Percentiles rank a stretch among this genome's conserved stretches.
Conservation (phyloP, 176 grass and related monocot species). For the Ensete ventricosum region DNA sequence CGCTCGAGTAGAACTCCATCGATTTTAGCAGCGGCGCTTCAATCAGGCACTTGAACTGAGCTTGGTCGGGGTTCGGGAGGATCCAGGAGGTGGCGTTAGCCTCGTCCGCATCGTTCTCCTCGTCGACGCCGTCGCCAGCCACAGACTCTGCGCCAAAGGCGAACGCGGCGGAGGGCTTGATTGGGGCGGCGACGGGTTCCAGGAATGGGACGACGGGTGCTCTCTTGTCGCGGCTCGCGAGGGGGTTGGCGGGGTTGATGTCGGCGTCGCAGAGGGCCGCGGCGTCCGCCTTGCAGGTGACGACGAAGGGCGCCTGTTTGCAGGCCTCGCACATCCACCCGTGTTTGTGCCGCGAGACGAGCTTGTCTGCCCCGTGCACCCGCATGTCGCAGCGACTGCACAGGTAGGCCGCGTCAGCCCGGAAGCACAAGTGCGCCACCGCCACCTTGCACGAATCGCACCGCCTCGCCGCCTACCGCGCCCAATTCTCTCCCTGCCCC, state of each 20-base stretch:
- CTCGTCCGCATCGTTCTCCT: not conserved
- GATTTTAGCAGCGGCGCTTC: slow-evolving; percentile 1
- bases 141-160: not conserved
- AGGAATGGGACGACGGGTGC: slow-evolving; percentile 15
- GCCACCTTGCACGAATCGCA: slow-evolving; percentile 14
- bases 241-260: slow-evolving; percentile 22
- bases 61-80: not conserved
- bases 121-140: not conserved
- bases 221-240: slow-evolving; percentile 13
- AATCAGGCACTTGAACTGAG: not conserved
- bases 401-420: slow-evolving; percentile 14
- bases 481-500: not conserved
- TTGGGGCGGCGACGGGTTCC: not conserved
- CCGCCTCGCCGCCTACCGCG: not conserved
- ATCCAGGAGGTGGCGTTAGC: slow-evolving; percentile 6
- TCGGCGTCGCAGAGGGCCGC: slow-evolving; percentile 9
- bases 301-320: not conserved
- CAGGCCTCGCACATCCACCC: slow-evolving; percentile 5
- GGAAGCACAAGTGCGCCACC: slow-evolving; percentile 4
- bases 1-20: slow-evolving; percentile 5
- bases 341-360: slow-evolving; percentile 2
- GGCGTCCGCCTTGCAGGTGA: slow-evolving; percentile 17
- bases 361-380: not conserved
- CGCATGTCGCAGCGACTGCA: slow-evolving; percentile 3
- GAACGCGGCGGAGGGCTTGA: slow-evolving; percentile 6